Conservation (phyloP, 2,329 filamentous ascomycete species). For the Venturia nashicola region DNA sequence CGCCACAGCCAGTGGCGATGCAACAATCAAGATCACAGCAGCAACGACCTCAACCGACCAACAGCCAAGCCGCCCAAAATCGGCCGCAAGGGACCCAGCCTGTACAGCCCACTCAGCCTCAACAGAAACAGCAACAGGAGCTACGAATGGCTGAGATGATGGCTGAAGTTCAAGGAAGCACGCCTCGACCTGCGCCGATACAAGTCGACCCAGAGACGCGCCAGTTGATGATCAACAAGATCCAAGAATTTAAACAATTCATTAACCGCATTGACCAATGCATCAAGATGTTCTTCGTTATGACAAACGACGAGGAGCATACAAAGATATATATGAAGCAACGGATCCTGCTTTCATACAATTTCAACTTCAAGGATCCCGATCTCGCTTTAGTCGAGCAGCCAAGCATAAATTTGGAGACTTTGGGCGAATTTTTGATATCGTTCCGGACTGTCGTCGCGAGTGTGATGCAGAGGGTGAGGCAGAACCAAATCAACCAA, state of each 20-base stretch:
- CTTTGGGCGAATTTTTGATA: not conserved
- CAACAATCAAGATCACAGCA: slow-evolving; percentile 4
- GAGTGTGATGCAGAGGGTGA: not conserved
- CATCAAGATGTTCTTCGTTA: slow-evolving; percentile 3
- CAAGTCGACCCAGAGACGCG: not conserved
- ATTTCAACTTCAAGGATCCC: slow-evolving; percentile 1
- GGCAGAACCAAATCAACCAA: not conserved
- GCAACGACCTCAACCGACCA: not conserved
- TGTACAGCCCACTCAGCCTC: not conserved
- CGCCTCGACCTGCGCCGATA: not conserved
- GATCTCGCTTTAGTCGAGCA: slow-evolving; percentile 3
- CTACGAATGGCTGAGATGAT: slow-evolving; percentile 3
- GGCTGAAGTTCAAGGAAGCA: not conserved
- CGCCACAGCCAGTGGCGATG: not conserved
- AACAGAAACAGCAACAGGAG: not conserved
- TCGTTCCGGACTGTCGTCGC: slow-evolving; percentile 1
- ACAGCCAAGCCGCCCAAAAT: not conserved
- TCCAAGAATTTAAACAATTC: slow-evolving; percentile 1
- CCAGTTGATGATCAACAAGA: slow-evolving; percentile 1
- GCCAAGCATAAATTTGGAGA: not conserved
- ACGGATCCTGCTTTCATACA: not conserved
- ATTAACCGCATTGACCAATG: not conserved
- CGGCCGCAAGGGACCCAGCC: not conserved
- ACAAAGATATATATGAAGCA: slow-evolving; percentile 1
- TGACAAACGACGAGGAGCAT: slow-evolving; percentile 5